Percentiles rank a stretch among this genome's conserved stretches.
These are phyloP conservation scores for Cryptosporidium tyzzeri DNA, from an alignment of 169 alveolate genomes.

Conservation along the genomic window DNA sequence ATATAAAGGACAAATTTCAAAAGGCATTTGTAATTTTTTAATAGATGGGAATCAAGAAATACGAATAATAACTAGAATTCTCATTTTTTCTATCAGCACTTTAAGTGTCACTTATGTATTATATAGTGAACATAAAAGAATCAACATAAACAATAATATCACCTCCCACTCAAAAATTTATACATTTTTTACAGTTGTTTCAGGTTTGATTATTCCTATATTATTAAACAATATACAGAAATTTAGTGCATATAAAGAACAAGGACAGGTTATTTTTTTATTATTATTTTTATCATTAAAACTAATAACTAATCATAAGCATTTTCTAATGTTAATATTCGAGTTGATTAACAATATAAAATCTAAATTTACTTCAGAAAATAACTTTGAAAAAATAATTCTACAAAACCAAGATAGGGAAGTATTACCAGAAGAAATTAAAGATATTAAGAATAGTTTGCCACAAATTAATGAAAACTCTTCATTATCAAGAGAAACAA, in stretches of 20 bases:
- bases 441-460: neutral
- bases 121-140: constrained; percentile 23
- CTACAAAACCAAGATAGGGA: constrained; percentile 9
- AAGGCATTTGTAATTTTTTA: constrained; percentile 23
- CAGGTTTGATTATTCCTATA: constrained; percentile 43
- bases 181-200: constrained; percentile 15
- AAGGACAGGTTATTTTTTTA: constrained; percentile 37
- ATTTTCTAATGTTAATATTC: constrained; percentile 21
- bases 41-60: constrained; percentile 31
- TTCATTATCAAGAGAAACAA: constrained; percentile 19
- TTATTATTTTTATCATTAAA: constrained; percentile 51
- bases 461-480: constrained; percentile 28
- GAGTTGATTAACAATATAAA: constrained; percentile 18
- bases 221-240: constrained; percentile 41
- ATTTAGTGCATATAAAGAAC: constrained; percentile 36
- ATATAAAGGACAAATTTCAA: neutral
- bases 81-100: constrained; percentile 4
- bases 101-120: neutral
- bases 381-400: constrained; percentile 33
- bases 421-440: neutral
- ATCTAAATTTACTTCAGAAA: constrained; percentile 13
- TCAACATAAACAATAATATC: neutral
- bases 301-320: constrained; percentile 33
- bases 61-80: neutral
- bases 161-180: constrained; percentile 22